Evolutionary conservation across 1,284 basidiomycete genomes (phyloP).

Genomic region (Marasmius sp.): DNA sequence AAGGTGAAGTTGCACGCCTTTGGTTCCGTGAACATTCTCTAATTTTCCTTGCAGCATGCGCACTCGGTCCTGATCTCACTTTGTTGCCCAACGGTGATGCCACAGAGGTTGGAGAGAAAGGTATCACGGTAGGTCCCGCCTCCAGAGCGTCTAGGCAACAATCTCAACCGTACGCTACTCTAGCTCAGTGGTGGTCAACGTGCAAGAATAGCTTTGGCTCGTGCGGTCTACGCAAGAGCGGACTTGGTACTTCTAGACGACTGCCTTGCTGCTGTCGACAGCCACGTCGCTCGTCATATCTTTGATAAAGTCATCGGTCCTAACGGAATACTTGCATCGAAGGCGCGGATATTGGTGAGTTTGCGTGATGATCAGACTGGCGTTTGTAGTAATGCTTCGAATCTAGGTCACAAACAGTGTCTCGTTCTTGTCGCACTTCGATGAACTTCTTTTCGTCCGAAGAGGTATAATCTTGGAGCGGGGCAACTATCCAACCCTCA

Average conservation of each 20-base stretch:
- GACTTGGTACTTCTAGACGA: constrained; percentile 55
- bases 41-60: constrained; percentile 62
- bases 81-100: constrained; percentile 73
- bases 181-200: constrained; percentile 70
- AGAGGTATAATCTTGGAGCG: constrained; percentile 84
- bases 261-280: constrained; percentile 56
- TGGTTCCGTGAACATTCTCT: neutral
- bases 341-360: constrained; percentile 76
- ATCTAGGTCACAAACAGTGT: constrained; percentile 77
- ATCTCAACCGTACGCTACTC: neutral
- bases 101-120: constrained; percentile 80
- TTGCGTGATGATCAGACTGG: neutral
- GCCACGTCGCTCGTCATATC: constrained; percentile 44
- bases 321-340: constrained; percentile 78
- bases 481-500: constrained; percentile 67
- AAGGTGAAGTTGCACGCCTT: constrained; percentile 45
- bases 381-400: neutral
- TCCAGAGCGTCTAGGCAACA: neutral
- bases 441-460: constrained; percentile 80
- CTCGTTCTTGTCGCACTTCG: constrained; percentile 79
- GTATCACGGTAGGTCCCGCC: constrained; percentile 35
- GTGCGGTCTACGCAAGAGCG: constrained; percentile 38
- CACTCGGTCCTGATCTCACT: constrained; percentile 77
- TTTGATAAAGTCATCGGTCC: constrained; percentile 89
- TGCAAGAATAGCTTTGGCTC: constrained; percentile 30